phyloP scores from a whole-genome alignment of 2,329 filamentous ascomycete species.

The Ophiocordyceps unilateralis region DNA sequence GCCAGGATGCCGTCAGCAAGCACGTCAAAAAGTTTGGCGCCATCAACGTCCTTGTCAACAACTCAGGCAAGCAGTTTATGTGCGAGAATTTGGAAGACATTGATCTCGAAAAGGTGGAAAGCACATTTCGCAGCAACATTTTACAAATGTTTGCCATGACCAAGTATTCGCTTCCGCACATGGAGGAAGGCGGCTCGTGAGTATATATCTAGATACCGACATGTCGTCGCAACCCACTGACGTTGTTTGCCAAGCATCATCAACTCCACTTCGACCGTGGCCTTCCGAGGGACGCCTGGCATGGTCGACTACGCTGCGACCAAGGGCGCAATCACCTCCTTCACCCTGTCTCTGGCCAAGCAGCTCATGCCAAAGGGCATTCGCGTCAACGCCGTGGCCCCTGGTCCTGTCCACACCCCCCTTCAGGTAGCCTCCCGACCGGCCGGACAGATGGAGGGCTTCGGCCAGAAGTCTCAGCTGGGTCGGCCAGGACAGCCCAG shows the following conservation, averaged over 20 bases:
- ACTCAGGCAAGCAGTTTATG: conserved; percentile 38
- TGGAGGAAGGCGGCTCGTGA: conserved; percentile 29
- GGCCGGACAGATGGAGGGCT: conserved; percentile 26
- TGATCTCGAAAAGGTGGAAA: conserved; percentile 34
- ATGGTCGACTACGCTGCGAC: conserved; percentile 40
- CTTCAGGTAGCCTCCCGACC: conserved; percentile 24
- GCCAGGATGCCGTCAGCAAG: conserved; percentile 30
- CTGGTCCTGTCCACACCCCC: conserved; percentile 25
- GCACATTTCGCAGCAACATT: conserved; percentile 39
- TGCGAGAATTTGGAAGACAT: conserved; percentile 34
- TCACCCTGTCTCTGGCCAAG: conserved; percentile 33
- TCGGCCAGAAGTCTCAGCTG: conserved; percentile 19
- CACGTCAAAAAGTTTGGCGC: conserved; percentile 30
- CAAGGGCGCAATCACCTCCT: conserved; percentile 39
- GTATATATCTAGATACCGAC: too few relatives aligned
- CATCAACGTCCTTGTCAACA: conserved; percentile 38
- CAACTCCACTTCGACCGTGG: conserved; percentile 36
- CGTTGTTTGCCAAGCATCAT: conserved; percentile 24
- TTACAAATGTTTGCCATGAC: conserved; percentile 41
- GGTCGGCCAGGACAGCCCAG: conserved; percentile 24
- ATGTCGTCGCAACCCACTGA: background rate
- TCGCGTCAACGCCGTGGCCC: conserved; percentile 30
- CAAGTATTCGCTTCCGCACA: conserved; percentile 37
- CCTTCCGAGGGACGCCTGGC: conserved; percentile 30
- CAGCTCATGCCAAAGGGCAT: conserved; percentile 39